These are phyloP conservation scores for Hyphopichia fennica DNA, from an alignment of 1,139 yeast species.

Conservation along the genomic window DNA sequence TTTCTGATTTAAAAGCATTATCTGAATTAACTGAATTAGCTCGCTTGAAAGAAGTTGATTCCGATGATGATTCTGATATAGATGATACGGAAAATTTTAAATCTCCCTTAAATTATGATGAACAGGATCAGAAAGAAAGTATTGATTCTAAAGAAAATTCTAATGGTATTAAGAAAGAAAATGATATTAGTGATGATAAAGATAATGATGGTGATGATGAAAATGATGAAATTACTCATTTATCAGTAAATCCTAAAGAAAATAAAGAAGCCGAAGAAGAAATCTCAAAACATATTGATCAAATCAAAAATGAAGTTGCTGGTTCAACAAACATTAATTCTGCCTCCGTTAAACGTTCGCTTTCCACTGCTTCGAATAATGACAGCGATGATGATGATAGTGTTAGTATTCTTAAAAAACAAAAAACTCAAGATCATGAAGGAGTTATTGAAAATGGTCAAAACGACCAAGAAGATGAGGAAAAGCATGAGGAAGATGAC, in stretches of 20 bases:
- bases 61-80: slow-evolving; percentile 23
- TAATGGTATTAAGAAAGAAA: background rate
- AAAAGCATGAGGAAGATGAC: background rate
- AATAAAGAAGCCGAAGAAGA: slow-evolving; percentile 7
- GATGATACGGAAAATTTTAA: slow-evolving; percentile 8
- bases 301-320: slow-evolving; percentile 6
- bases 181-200: background rate
- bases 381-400: background rate
- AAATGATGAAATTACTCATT: too few relatives aligned
- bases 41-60: slow-evolving; percentile 39
- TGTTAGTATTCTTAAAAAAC: too few relatives aligned
- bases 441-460: too few relatives aligned
- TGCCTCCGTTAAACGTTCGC: slow-evolving; percentile 2
- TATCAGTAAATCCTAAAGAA: slow-evolving; percentile 6
- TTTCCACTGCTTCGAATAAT: background rate
- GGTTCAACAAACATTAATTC: slow-evolving; percentile 4
- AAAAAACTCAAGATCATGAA: slow-evolving; percentile 3
- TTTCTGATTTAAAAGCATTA: slow-evolving; percentile 40
- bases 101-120: slow-evolving; percentile 4
- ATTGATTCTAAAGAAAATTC: background rate
- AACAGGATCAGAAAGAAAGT: slow-evolving; percentile 4
- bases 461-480: background rate
- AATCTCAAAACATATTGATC: slow-evolving; percentile 6
- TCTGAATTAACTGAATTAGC: slow-evolving; percentile 44
- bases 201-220: slow-evolving; percentile 6